Evolutionary conservation across 441 rosid species (phyloP), one percentile per base, ranked within the genome.

Genomic region (Daphne laureola): DNA sequence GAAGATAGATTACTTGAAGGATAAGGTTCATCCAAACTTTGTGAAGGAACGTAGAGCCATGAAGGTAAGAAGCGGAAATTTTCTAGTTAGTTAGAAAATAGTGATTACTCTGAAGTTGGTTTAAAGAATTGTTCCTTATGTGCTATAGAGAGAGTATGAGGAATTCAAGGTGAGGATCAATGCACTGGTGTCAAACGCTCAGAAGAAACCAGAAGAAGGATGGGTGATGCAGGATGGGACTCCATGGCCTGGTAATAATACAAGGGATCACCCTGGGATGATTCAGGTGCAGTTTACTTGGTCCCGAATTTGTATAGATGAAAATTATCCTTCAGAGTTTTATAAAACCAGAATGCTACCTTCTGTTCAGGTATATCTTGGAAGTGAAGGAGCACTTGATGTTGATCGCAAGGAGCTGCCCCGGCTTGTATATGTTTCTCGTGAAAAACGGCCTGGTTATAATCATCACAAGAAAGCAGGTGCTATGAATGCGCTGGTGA

Each of bases 141-240:
- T 52, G 15, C 53, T 55, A 58, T 55, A 88, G 98, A 83, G 96
- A 67, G 98, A 91, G 46, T 91, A 91, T 53, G 95, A 91, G 67
- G 98, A 91, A 64, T 91, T 79, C 70, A 88, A 91, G 74, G 96
- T 91, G 59, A 76, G 81, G 65, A 76, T 91, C 26, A 88, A 91
- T 65, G 75, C 98, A 11, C 38, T 91, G 67, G 98, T 91, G 8
- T 79, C 96, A 14, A 86, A 86, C 61, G 98, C 98, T 47, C 88
- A 77, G 43, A 91, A 87, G 72, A 84, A 81, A 23, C 98, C 95
- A n/a, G 95, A 91, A 73, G 96, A 85, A 73, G 96, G 96, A 38
- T 88, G 98, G 98, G 83, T 82, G 25, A 91, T 87, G 98, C 95
- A 87, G 65, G 98, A 91, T 67, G 96, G 98, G 26, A 91, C 93